Evolutionary conservation across 2,329 filamentous ascomycete species (phyloP).

Genomic region (Talaromyces albobiverticillius): DNA sequence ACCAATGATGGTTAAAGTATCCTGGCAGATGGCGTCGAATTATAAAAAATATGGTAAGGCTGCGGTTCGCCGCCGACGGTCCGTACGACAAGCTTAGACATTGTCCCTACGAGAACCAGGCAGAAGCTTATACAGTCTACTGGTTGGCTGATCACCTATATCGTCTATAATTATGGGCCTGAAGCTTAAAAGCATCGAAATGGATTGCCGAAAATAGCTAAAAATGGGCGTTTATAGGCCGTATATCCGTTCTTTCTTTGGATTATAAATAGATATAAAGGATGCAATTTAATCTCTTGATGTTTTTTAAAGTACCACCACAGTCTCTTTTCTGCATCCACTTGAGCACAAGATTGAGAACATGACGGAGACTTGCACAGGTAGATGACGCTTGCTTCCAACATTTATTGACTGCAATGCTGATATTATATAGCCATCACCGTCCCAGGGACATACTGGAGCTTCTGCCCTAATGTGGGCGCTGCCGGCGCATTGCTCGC

Average conservation of each 20-base stretch:
- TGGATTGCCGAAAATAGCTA: neutral
- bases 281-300: neutral
- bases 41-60: no score
- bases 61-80: no score
- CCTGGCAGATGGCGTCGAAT: no score
- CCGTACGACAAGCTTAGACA: no score
- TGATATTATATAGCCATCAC: constrained; percentile 1
- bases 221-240: neutral
- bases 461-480: constrained; percentile 6
- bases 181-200: neutral
- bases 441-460: constrained; percentile 8
- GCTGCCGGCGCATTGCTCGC: constrained; percentile 7
- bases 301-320: neutral
- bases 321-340: neutral
- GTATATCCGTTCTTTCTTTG: neutral
- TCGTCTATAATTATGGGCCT: neutral
- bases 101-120: constrained; percentile 1
- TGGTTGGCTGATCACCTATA: neutral
- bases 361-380: constrained; percentile 3
- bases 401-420: neutral
- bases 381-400: neutral
- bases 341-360: neutral
- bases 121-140: no score
- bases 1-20: neutral
- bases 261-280: neutral